Base-by-base conservation (phyloP, 306 rosid species). In the Vigna radiata region DNA sequence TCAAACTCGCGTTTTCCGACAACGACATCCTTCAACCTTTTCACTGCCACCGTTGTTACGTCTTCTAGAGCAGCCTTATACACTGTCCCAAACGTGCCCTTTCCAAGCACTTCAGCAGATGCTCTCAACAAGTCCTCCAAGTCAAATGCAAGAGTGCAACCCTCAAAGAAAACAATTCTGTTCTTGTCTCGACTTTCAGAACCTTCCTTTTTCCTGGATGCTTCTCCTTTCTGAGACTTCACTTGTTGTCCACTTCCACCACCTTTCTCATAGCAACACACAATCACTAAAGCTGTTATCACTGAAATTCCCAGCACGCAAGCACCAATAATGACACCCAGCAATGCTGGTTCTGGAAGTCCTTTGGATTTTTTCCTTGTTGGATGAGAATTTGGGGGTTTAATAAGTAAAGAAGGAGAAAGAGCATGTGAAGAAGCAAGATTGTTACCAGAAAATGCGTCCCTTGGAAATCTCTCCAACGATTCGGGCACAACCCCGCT, bases 61-160 rank as follows among this genome's bases (percentile, higher is more conserved):
- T 94, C 98, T 66, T 92, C 98, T 52, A 94, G 29, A 29, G 93
- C 89, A 10, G 98, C 98, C 89, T 92, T 94, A 48, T 94, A 94
- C 0, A 91, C 85, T 1, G 96, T 92, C 49, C 97, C 95, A 41
- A 86, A 90, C 18, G 90, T 88, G 60, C 98, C 98, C 81, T 94
- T 94, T 33, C 98, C 97, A 14, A 94, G 97, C 7, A 94, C 92
- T 85, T 92, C 97, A 10, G 98, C 97, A 36, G 98, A 94, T 6
- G 98, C 96, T 70, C 95, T 90, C 88, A 92, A 62, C 85, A 94
- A 75, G 83, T 94, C 98, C 74, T 94, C 98, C 55, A 94, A 55
- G 78, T 94, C 93, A 79, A 94, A 94, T 41, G 89, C 94, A 60
- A 90, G 86, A 70, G 61, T 83, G 73, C 83, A 87, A 37, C 86